Evolutionary conservation across 2,329 filamentous ascomycete species (phyloP).

Genomic region (Fusarium sp.): DNA sequence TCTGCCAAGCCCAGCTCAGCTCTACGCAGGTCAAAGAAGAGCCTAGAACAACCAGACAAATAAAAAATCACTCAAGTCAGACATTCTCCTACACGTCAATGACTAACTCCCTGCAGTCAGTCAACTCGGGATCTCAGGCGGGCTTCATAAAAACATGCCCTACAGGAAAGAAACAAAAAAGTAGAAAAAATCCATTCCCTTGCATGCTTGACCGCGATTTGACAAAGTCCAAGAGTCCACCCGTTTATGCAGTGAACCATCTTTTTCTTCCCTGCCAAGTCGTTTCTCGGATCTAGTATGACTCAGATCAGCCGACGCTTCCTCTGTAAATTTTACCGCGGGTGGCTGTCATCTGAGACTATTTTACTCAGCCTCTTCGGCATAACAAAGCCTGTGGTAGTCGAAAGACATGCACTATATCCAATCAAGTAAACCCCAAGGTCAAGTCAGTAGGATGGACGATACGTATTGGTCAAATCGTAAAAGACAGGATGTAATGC

Average conservation of each 20-base stretch:
- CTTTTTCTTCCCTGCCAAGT: constrained; percentile 20
- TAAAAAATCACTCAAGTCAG: constrained; percentile 10
- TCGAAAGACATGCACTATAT: not conserved
- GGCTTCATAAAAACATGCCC: constrained; percentile 5
- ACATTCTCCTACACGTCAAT: constrained; percentile 12
- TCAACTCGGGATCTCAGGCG: not conserved
- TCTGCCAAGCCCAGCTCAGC: not conserved
- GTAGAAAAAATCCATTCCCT: not conserved
- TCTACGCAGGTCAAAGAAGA: not conserved
- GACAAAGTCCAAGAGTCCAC: constrained; percentile 4
- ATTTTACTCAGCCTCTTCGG: constrained; percentile 18
- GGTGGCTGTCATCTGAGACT: constrained; percentile 16
- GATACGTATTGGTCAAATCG: constrained; percentile 7
- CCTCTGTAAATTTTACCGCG: not conserved
- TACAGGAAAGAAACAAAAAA: constrained; percentile 15
- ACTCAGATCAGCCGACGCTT: constrained; percentile 16
- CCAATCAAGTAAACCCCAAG: not conserved
- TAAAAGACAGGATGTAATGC: not conserved
- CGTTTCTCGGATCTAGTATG: constrained; percentile 23
- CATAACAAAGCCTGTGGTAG: constrained; percentile 7
- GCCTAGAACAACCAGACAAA: constrained; percentile 14
- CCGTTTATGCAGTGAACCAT: constrained; percentile 17
- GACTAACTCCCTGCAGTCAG: constrained; percentile 22
- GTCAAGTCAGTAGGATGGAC: not conserved
- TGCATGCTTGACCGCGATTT: constrained; percentile 35